phyloP scores from a whole-genome alignment of 495 filamentous ascomycete species.

The Talaromyces liani region DNA sequence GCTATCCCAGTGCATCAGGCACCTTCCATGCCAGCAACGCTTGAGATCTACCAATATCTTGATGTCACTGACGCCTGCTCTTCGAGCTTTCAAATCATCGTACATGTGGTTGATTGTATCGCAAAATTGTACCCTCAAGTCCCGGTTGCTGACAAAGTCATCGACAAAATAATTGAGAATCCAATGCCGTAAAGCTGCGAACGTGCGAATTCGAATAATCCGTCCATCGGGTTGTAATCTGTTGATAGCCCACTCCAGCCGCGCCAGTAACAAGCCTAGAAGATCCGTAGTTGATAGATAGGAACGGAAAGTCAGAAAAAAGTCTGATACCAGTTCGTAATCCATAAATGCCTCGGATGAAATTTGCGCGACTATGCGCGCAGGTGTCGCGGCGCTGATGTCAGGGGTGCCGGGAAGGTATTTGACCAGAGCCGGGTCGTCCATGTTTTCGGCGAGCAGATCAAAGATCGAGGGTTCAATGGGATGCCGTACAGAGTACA shows the following conservation, averaged over 20 bases:
- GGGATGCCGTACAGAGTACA: slow-evolving; percentile 38
- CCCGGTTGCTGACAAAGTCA: slow-evolving; percentile 82
- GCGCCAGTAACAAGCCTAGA: slow-evolving; percentile 72
- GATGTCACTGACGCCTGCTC: slow-evolving; percentile 63
- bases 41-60: slow-evolving; percentile 93
- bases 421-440: slow-evolving; percentile 77
- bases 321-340: slow-evolving; percentile 95
- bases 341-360: slow-evolving; percentile 94
- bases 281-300: slow-evolving; percentile 74
- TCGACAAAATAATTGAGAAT: slow-evolving; percentile 97
- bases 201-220: slow-evolving; percentile 88
- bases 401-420: slow-evolving; percentile 64
- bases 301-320: slow-evolving; percentile 89
- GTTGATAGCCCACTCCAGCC: slow-evolving; percentile 80
- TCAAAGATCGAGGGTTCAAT: slow-evolving; percentile 67
- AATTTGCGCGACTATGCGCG: slow-evolving; percentile 92
- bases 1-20: slow-evolving; percentile 79
- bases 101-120: slow-evolving; percentile 72
- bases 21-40: slow-evolving; percentile 93
- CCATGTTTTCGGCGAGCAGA: slow-evolving; percentile 58
- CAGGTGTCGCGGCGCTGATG: slow-evolving; percentile 84
- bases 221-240: slow-evolving; percentile 76
- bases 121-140: slow-evolving; percentile 75
- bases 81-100: slow-evolving; percentile 46
- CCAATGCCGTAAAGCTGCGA: slow-evolving; percentile 96